phyloP scores from a whole-genome alignment of 1,139 yeast genomes.

The Blastobotrys raffinosifermentans region DNA sequence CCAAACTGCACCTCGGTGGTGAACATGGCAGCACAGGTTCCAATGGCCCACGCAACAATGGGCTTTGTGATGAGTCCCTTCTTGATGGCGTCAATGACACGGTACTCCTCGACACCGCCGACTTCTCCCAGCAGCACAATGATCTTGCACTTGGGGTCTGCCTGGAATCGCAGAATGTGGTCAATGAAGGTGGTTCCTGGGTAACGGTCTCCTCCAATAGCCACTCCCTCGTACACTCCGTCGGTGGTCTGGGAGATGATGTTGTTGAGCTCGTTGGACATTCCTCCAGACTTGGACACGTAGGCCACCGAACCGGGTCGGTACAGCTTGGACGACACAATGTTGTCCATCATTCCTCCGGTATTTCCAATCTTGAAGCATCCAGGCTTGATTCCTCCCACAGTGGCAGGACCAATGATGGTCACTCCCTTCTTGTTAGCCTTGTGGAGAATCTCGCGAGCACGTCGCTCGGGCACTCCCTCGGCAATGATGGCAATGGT shows the following conservation, averaged over 20 bases:
- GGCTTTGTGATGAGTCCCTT: slow-evolving; percentile 40
- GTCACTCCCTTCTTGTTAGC: slow-evolving; percentile 42
- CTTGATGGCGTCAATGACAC: slow-evolving; percentile 44
- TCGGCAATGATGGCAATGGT: slow-evolving; percentile 45
- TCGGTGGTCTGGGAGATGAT: slow-evolving; percentile 41
- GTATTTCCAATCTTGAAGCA: slow-evolving; percentile 46
- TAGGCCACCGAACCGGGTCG: slow-evolving; percentile 45
- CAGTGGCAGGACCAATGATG: slow-evolving; percentile 46
- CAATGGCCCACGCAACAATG: slow-evolving; percentile 46
- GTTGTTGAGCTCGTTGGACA: slow-evolving; percentile 45
- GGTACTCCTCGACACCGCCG: slow-evolving; percentile 46
- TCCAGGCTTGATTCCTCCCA: slow-evolving; percentile 46
- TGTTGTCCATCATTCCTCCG: slow-evolving; percentile 48
- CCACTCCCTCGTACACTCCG: slow-evolving; percentile 45
- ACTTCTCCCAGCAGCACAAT: slow-evolving; percentile 42
- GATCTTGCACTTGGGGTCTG: slow-evolving; percentile 42
- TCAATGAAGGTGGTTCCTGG: slow-evolving; percentile 47
- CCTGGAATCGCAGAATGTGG: slow-evolving; percentile 42
- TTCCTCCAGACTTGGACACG: slow-evolving; percentile 45
- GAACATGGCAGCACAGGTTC: slow-evolving; percentile 45
- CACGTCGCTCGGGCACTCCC: slow-evolving; percentile 46
- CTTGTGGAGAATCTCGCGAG: slow-evolving; percentile 41
- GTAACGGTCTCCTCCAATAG: slow-evolving; percentile 45
- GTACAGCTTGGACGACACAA: slow-evolving; percentile 43
- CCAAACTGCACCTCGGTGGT: slow-evolving; percentile 46